phyloP scores from a whole-genome alignment of 495 filamentous ascomycete species.

The Neurospora sp. region DNA sequence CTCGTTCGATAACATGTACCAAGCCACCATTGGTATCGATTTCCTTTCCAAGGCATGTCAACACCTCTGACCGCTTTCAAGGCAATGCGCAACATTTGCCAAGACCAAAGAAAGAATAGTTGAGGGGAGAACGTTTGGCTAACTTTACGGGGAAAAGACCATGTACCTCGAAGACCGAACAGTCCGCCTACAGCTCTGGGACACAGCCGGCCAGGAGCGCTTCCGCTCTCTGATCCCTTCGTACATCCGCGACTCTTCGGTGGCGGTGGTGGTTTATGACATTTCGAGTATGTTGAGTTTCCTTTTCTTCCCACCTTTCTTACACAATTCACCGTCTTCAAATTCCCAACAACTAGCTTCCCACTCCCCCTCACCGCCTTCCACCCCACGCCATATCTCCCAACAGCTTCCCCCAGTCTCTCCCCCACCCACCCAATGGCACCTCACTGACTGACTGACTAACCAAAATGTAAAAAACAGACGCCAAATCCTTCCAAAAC shows the following conservation, averaged over 20 bases:
- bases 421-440: too few species aligned
- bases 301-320: not conserved
- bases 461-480: constrained; percentile 18
- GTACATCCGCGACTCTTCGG: constrained; percentile 94
- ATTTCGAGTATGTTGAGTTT: constrained; percentile 56
- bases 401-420: too few species aligned
- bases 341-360: not conserved
- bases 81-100: not conserved
- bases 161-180: constrained; percentile 99
- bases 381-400: not conserved
- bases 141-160: constrained; percentile 44
- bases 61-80: constrained; percentile 1
- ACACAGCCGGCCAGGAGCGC: constrained; percentile 93
- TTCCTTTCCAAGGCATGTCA: constrained; percentile 85
- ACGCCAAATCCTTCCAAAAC: constrained; percentile 91
- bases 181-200: constrained; percentile 95
- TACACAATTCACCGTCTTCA: not conserved
- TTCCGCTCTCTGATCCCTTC: constrained; percentile 95
- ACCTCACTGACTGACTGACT: too few species aligned
- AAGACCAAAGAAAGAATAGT: too few species aligned
- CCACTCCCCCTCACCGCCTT: not conserved
- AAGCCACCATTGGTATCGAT: constrained; percentile 98
- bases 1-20: constrained; percentile 99
- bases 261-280: constrained; percentile 97
- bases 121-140: not conserved